These are phyloP conservation scores for Backusella morwellensis DNA, from an alignment of 192 early-diverging fungal genomes.

Conservation along the genomic window DNA sequence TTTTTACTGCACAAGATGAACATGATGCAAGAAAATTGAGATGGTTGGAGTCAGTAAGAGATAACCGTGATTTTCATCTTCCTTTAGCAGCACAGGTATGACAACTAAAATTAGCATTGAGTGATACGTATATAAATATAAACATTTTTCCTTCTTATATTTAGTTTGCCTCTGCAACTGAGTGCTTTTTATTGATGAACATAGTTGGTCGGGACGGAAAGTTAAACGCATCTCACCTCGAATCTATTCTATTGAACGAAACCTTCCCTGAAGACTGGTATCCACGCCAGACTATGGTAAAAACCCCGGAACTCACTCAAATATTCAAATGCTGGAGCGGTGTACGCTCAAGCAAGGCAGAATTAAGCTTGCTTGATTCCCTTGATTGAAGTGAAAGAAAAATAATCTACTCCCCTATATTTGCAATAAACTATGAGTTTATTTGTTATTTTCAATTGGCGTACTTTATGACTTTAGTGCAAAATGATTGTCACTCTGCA, in stretches of 20 bases:
- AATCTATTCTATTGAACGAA: constrained; percentile 3
- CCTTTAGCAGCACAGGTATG: constrained; percentile 1
- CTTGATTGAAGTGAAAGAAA: not conserved
- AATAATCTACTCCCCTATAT: not conserved
- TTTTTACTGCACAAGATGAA: not conserved
- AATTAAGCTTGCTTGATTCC: not conserved
- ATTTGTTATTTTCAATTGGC: not conserved
- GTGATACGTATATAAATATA: not conserved
- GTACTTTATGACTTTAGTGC: not conserved
- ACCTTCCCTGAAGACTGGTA: constrained; percentile 2
- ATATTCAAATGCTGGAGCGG: not conserved
- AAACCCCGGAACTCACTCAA: not conserved
- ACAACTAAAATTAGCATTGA: not conserved
- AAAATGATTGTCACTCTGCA: not conserved
- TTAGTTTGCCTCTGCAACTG: constrained; percentile 6
- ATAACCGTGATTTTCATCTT: constrained; percentile 2
- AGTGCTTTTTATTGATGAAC: not conserved
- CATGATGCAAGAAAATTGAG: not conserved
- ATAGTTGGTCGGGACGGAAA: constrained; percentile 7
- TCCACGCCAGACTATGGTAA: not conserved
- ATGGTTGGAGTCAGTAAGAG: not conserved
- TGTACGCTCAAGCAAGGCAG: not conserved
- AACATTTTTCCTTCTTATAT: not conserved
- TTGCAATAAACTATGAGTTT: not conserved
- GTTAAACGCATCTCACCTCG: not conserved